phyloP scores from a whole-genome alignment of 176 grass and related monocot genomes.

The Carex kokanica region DNA sequence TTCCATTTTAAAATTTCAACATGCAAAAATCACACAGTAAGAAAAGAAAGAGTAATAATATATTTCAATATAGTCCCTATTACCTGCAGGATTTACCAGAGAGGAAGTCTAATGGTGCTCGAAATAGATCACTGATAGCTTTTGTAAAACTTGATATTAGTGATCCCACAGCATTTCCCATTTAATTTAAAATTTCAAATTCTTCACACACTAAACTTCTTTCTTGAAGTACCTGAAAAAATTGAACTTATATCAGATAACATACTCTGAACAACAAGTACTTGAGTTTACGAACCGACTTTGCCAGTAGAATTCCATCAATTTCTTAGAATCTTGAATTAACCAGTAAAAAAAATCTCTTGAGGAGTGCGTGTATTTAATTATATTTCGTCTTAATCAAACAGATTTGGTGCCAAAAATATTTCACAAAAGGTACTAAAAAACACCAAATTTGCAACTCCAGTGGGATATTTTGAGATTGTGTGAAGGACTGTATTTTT shows the following conservation, averaged over 20 bases:
- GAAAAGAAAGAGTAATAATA: neutral
- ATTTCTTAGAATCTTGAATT: neutral
- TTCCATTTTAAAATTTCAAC: neutral
- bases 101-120: constrained; percentile 53
- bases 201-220: neutral
- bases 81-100: constrained; percentile 59
- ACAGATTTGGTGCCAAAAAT: constrained; percentile 1
- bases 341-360: neutral
- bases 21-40: neutral
- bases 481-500: neutral
- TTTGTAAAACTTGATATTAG: constrained; percentile 40
- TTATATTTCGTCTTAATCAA: neutral
- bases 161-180: constrained; percentile 46
- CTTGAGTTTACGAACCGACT: neutral
- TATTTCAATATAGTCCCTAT: neutral
- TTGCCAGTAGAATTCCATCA: neutral
- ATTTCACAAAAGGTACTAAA: neutral
- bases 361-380: neutral
- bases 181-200: neutral
- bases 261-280: neutral
- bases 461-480: neutral
- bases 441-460: neutral
- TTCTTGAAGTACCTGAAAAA: neutral
- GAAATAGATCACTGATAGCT: constrained; percentile 36
- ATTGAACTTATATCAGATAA: constrained; percentile 4